These are phyloP conservation scores for Trichoderma orchidacearum DNA, from an alignment of 495 filamentous ascomycete genomes.

Conservation along the genomic window DNA sequence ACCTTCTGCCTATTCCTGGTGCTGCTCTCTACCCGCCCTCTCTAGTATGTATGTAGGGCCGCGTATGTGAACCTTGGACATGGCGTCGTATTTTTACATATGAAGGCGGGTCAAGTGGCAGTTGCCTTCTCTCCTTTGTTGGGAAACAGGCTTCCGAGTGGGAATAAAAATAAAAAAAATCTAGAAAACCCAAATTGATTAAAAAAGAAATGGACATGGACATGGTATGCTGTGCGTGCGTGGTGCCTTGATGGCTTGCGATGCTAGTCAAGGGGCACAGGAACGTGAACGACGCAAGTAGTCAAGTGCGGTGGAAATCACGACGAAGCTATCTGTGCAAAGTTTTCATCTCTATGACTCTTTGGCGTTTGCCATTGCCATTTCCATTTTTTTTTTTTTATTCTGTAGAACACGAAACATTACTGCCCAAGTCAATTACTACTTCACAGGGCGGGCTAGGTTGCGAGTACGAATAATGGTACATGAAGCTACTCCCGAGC, in stretches of 20 bases:
- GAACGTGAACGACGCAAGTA: slow-evolving; percentile 1
- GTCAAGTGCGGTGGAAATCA: not conserved
- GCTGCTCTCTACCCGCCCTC: not conserved
- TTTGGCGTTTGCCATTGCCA: not conserved
- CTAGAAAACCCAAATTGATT: too few species aligned
- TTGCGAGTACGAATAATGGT: too few species aligned
- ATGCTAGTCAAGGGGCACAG: slow-evolving; percentile 1
- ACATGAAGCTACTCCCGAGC: not conserved
- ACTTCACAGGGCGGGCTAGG: too few species aligned
- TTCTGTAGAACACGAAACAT: too few species aligned
- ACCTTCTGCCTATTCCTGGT: not conserved
- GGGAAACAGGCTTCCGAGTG: too few species aligned
- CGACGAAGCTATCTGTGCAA: not conserved
- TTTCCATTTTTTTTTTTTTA: not conserved
- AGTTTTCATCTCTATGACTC: not conserved
- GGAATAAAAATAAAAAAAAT: too few species aligned
- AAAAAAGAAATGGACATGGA: not conserved
- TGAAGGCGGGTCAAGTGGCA: not conserved
- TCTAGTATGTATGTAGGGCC: not conserved
- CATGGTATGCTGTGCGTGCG: not conserved
- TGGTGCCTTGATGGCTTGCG: not conserved
- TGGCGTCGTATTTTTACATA: too few species aligned
- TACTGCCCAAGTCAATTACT: not conserved
- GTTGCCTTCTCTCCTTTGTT: too few species aligned
- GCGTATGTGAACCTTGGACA: too few species aligned